phyloP scores from a whole-genome alignment of 805 yeast species.

The Kuraishia molischiana region DNA sequence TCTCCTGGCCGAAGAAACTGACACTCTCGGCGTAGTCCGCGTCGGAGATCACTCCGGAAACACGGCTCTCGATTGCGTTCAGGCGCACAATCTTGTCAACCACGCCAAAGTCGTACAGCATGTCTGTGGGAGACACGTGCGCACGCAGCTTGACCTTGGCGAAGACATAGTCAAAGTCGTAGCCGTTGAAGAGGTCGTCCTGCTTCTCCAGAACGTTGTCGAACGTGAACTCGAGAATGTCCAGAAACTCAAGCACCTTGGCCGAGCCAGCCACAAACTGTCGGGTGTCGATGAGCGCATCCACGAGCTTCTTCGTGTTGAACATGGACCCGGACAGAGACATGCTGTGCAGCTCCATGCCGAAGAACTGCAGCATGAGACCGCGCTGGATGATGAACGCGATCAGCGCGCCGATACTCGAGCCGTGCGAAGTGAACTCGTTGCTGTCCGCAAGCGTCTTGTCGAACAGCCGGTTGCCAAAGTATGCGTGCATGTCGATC shows the following conservation, averaged over 20 bases:
- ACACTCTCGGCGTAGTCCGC: conserved; percentile 8
- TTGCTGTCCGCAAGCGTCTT: conserved; percentile 28
- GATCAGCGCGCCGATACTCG: conserved; percentile 42
- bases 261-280: conserved; percentile 52
- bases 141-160: conserved; percentile 24
- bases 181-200: conserved; percentile 21
- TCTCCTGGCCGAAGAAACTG: conserved; percentile 12
- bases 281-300: conserved; percentile 38
- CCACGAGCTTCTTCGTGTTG: conserved; percentile 40
- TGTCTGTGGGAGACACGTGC: conserved; percentile 13
- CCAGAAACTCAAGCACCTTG: conserved; percentile 59
- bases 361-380: conserved; percentile 50
- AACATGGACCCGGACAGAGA: conserved; percentile 36
- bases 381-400: conserved; percentile 56
- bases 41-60: conserved; percentile 15
- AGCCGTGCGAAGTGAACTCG: conserved; percentile 21
- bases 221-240: conserved; percentile 53
- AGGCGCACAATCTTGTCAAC: conserved; percentile 20
- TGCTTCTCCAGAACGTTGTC: conserved; percentile 32
- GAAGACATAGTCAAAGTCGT: conserved; percentile 32
- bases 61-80: conserved; percentile 14
- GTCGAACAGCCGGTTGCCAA: conserved; percentile 41
- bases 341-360: conserved; percentile 63
- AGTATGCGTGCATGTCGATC: conserved; percentile 41
- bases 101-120: conserved; percentile 32